phyloP scores from a whole-genome alignment of 73 alveolate species.

The Paramecium sexaurelia region DNA sequence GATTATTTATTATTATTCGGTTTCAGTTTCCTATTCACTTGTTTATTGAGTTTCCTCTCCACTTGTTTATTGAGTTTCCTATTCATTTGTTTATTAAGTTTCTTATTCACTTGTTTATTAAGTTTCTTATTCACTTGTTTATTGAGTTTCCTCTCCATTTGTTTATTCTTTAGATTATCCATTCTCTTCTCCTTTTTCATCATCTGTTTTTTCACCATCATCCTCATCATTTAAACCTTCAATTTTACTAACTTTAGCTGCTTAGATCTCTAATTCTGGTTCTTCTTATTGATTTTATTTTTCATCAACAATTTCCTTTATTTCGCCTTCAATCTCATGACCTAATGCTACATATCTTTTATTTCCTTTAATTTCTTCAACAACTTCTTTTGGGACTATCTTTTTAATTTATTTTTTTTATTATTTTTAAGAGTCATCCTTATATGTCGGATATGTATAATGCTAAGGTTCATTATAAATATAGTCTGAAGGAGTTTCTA shows the following conservation, averaged over 20 bases:
- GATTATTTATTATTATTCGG: not conserved
- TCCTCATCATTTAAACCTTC: conserved; percentile 26
- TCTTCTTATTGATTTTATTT: not conserved
- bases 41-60: not conserved
- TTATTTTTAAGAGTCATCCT: not conserved
- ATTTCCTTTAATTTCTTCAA: conserved; percentile 8
- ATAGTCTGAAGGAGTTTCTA: not conserved
- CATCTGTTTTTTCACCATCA: not conserved
- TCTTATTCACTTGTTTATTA: not conserved
- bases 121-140: not conserved
- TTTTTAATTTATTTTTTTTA: not conserved
- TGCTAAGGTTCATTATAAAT: conserved; percentile 5
- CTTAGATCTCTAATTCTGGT: not conserved
- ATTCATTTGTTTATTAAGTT: not conserved
- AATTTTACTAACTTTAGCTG: not conserved
- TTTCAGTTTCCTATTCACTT: not conserved
- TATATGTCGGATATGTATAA: not conserved
- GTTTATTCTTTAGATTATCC: not conserved
- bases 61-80: not conserved
- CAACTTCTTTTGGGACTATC: not conserved
- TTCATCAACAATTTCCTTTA: not conserved
- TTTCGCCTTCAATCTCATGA: conserved; percentile 7
- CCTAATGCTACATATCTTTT: conserved; percentile 7
- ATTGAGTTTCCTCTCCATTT: not conserved
- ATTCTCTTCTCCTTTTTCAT: not conserved